Conservation (phyloP, 2,329 filamentous ascomycete species). For the Cladosporium sphaerospermum region DNA sequence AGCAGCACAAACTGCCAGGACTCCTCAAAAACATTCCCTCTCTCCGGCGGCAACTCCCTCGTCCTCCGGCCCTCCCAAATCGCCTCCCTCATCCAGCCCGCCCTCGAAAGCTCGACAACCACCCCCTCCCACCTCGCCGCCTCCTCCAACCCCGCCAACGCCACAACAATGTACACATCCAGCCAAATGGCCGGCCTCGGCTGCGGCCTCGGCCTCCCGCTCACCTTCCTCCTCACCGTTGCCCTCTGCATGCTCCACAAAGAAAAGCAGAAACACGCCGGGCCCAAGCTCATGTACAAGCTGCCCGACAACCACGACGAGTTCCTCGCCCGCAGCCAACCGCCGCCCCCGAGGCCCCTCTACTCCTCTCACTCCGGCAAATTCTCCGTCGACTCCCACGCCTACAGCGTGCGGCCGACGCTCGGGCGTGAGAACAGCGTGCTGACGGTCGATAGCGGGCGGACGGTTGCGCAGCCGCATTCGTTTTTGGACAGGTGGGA, state of each 20-base stretch:
- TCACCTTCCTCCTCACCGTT: constrained; percentile 22
- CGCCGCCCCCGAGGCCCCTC: neutral
- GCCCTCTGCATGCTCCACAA: constrained; percentile 18
- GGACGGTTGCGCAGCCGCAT: constrained; percentile 10
- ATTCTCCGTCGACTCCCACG: neutral
- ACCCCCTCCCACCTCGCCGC: constrained; percentile 9
- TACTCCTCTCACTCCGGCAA: constrained; percentile 4
- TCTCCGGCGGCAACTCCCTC: constrained; percentile 20
- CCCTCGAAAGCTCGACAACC: constrained; percentile 13
- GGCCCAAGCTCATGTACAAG: constrained; percentile 28
- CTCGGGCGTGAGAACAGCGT: neutral
- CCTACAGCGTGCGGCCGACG: neutral
- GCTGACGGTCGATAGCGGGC: constrained; percentile 10
- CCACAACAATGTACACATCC: constrained; percentile 16
- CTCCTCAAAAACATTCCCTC: constrained; percentile 22
- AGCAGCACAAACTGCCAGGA: constrained; percentile 20
- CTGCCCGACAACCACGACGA: constrained; percentile 25
- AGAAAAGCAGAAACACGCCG: constrained; percentile 17
- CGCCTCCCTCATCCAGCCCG: constrained; percentile 19
- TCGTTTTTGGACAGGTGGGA: constrained; percentile 18
- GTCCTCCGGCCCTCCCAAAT: constrained; percentile 26
- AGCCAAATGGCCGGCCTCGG: constrained; percentile 26
- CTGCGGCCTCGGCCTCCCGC: constrained; percentile 23
- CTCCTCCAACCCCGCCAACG: neutral
- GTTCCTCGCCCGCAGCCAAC: constrained; percentile 18